Conservation (phyloP, 805 yeast species). For the Suhomyces kilbournensis region DNA sequence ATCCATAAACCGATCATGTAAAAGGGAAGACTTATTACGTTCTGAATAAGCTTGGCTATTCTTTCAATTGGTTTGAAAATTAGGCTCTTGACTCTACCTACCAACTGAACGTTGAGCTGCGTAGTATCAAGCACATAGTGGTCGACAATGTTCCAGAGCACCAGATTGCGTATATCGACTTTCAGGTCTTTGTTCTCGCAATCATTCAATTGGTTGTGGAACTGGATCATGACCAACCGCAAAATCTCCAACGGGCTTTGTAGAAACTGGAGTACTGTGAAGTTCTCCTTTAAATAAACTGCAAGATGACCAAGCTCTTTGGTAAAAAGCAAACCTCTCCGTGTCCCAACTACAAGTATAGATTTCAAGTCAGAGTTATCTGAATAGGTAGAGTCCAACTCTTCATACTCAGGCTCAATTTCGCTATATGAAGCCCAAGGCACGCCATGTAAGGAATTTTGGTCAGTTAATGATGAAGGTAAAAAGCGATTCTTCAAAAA, state of each 20-base stretch:
- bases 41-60: conserved; percentile 1
- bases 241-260: not conserved
- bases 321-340: not conserved
- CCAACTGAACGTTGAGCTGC: not conserved
- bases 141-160: conserved; percentile 15
- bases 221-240: not conserved
- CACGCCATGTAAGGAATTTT: not conserved
- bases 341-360: not conserved
- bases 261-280: not conserved
- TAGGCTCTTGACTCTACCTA: not conserved
- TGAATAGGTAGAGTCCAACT: not conserved
- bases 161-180: conserved; percentile 1
- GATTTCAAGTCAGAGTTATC: not conserved
- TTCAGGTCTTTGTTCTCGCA: not conserved
- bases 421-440: not conserved
- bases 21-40: conserved; percentile 16
- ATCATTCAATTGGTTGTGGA: not conserved
- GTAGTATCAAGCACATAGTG: conserved; percentile 9
- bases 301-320: not conserved
- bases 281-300: not conserved
- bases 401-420: not conserved
- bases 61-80: not conserved
- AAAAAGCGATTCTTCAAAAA: not conserved
- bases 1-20: conserved; percentile 12
- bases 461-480: not conserved